Evolutionary conservation across 73 alveolate genomes (phyloP).

Genomic region (Blepharisma stoltei): DNA sequence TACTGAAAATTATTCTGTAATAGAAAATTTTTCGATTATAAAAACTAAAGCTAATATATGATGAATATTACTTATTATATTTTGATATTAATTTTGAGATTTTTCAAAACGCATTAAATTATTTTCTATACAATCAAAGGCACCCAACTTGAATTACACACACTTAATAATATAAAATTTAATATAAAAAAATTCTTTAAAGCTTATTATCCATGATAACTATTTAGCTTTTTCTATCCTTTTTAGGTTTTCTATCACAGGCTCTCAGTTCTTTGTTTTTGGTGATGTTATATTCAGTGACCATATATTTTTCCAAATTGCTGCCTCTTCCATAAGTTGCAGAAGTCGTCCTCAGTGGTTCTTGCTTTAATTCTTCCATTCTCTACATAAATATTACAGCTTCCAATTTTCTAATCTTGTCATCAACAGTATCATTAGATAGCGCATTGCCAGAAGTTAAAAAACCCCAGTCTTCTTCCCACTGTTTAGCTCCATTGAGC

Average conservation of each 20-base stretch:
- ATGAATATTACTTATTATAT: no score
- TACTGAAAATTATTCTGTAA: no score
- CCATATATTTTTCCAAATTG: background rate
- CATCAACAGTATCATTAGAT: background rate
- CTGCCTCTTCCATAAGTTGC: slow-evolving; percentile 17
- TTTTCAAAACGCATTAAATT: no score
- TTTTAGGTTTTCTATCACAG: slow-evolving; percentile 16
- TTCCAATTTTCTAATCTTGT: slow-evolving; percentile 15
- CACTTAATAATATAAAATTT: no score
- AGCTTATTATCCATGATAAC: no score
- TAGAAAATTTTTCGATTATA: no score
- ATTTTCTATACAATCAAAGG: no score
- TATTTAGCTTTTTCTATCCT: background rate
- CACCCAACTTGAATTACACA: no score
- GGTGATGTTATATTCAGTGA: slow-evolving; percentile 17
- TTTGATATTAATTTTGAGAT: no score
- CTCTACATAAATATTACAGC: background rate
- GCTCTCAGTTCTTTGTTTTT: slow-evolving; percentile 24
- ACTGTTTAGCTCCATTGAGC: slow-evolving; percentile 26
- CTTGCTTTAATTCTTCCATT: background rate
- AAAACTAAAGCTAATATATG: no score
- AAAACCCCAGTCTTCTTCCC: slow-evolving; percentile 31
- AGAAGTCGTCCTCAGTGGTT: slow-evolving; percentile 17
- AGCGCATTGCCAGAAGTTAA: slow-evolving; percentile 24
- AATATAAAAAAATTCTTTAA: no score